Percentiles rank a stretch among this genome's conserved stretches.
Conservation (phyloP, 352 stramenopile species). For the Blastocystis sp. region DNA sequence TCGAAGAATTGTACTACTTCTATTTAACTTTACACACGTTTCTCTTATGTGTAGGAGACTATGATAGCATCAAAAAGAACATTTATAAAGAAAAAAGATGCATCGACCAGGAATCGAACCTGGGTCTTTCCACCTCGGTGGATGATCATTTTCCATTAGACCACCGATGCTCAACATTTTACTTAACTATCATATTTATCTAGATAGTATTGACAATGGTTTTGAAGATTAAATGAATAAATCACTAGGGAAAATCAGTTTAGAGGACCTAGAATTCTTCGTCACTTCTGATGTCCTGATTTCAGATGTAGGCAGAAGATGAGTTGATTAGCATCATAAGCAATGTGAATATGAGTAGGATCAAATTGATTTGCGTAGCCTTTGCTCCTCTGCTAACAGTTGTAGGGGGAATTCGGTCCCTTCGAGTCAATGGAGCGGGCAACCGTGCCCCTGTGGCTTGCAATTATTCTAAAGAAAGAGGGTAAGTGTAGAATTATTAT, state of each 20-base stretch:
- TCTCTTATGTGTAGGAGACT: too few relatives aligned
- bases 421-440: conserved; percentile 54
- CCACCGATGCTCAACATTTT: too few relatives aligned
- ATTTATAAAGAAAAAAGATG: background rate
- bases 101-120: conserved; percentile 60
- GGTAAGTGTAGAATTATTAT: conserved; percentile 60
- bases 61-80: background rate
- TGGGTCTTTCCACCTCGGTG: conserved; percentile 40
- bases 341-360: conserved; percentile 4
- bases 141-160: conserved; percentile 55
- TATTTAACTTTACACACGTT: too few relatives aligned
- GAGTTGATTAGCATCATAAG: conserved; percentile 30
- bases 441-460: conserved; percentile 44
- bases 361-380: background rate
- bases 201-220: background rate
- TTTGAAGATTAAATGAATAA: background rate
- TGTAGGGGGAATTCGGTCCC: conserved; percentile 48
- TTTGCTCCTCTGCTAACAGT: background rate
- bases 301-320: conserved; percentile 35
- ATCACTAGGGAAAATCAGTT: background rate
- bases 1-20: background rate
- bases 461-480: conserved; percentile 42
- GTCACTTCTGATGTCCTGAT: background rate
- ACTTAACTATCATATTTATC: background rate
- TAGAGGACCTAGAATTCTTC: conserved; percentile 35